These are phyloP conservation scores for Claviceps sp. DNA, from an alignment of 2,329 filamentous ascomycete species.

Conservation along the genomic window DNA sequence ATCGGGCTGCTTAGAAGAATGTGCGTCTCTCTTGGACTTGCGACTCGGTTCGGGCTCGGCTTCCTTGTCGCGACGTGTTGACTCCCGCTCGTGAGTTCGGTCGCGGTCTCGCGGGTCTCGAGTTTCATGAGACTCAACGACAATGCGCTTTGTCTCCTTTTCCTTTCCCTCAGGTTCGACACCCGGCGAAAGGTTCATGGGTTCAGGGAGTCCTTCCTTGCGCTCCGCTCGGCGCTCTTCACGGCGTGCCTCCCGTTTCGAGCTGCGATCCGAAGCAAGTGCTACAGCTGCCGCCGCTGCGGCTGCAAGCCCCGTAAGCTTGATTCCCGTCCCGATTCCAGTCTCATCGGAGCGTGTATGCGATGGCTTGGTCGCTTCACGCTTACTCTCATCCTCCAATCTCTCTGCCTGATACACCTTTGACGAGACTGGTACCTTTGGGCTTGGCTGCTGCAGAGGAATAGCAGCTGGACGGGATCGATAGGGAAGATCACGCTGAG, in stretches of 20 bases:
- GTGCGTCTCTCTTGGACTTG: conserved; percentile 18
- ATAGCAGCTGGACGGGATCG: conserved; percentile 43
- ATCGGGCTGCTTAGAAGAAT: conserved; percentile 16
- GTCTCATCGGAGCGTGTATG: conserved; percentile 23
- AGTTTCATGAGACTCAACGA: conserved; percentile 1
- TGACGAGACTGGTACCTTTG: conserved; percentile 57
- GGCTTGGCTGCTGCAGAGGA: conserved; percentile 75
- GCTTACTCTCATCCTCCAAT: conserved; percentile 22
- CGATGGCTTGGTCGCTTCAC: conserved; percentile 16
- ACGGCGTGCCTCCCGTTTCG: conserved; percentile 8
- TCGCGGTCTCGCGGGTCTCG: conserved; percentile 12
- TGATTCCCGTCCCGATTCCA: conserved; percentile 29
- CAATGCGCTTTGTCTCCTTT: conserved; percentile 5
- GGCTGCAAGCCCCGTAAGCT: conserved; percentile 32
- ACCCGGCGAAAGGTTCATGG: conserved; percentile 2
- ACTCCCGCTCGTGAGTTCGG: conserved; percentile 11
- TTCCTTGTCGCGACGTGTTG: conserved; percentile 13
- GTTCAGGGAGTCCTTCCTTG: conserved; percentile 9
- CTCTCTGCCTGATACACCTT: conserved; percentile 47
- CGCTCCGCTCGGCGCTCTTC: conserved; percentile 12
- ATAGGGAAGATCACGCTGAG: conserved; percentile 25
- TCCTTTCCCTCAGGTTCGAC: background rate
- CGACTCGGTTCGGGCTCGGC: conserved; percentile 7
- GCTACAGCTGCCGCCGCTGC: conserved; percentile 32
- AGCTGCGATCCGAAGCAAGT: conserved; percentile 14